These are phyloP conservation scores for Acarospora socialis DNA, from an alignment of 2,329 filamentous ascomycete species.

Conservation along the genomic window DNA sequence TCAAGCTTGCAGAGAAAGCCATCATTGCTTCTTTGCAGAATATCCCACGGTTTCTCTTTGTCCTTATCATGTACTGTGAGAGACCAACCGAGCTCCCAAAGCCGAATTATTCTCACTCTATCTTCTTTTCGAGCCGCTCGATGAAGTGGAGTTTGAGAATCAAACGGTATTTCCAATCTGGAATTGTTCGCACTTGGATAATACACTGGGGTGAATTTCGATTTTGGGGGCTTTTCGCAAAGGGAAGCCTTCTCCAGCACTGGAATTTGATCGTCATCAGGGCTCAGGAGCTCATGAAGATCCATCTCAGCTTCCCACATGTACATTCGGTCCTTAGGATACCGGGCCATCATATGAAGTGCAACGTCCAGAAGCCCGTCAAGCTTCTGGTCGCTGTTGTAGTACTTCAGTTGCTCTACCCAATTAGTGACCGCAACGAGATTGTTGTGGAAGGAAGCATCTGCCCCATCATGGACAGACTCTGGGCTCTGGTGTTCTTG, in stretches of 20 bases:
- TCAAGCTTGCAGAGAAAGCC: constrained; percentile 3
- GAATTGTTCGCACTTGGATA: constrained; percentile 1
- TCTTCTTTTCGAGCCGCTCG: constrained; percentile 6
- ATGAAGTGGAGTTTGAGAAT: constrained; percentile 8
- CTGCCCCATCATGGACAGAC: constrained; percentile 1
- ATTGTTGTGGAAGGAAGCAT: constrained; percentile 9
- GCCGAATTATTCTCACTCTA: constrained; percentile 7
- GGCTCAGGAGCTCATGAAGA: constrained; percentile 8
- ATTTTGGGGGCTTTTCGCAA: too few relatives aligned
- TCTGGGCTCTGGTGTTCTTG: constrained; percentile 4
- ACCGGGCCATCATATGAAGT: constrained; percentile 4
- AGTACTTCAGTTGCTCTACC: constrained; percentile 5
- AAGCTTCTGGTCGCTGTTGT: constrained; percentile 2
- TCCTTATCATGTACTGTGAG: constrained; percentile 2
- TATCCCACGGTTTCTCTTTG: constrained; percentile 5
- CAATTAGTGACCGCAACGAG: constrained; percentile 2
- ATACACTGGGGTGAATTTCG: too few relatives aligned
- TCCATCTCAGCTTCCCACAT: constrained; percentile 9
- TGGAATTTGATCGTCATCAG: constrained; percentile 4
- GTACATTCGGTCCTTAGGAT: constrained; percentile 6
- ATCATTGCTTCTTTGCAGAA: constrained; percentile 6
- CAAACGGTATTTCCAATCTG: not conserved
- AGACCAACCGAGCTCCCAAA: constrained; percentile 10
- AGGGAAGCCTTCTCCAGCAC: too few relatives aligned
- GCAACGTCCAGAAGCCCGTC: constrained; percentile 5